Conservation (phyloP, 768 basidiomycete species). For the Tulasnella sp. region DNA sequence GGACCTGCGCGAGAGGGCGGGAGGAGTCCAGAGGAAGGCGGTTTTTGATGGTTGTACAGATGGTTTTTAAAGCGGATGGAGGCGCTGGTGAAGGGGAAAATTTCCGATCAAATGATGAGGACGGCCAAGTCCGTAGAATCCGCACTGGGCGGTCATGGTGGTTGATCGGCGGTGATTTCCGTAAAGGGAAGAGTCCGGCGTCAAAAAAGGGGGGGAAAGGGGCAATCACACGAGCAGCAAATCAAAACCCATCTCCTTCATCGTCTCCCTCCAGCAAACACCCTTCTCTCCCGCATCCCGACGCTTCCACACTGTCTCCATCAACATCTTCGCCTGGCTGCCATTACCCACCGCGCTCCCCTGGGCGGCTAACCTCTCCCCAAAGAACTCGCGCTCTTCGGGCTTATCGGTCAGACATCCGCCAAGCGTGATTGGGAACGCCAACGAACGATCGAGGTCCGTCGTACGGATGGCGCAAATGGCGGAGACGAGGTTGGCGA, state of each 20-base stretch:
- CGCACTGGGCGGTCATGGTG: too few species aligned
- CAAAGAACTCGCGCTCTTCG: conserved; percentile 46
- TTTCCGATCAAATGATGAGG: too few species aligned
- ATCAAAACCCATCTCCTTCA: conserved; percentile 40
- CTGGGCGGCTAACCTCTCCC: conserved; percentile 41
- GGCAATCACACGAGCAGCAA: conserved; percentile 40
- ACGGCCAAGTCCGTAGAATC: too few species aligned
- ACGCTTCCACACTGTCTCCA: conserved; percentile 63
- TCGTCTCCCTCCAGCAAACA: conserved; percentile 52
- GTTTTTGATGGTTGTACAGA: too few species aligned
- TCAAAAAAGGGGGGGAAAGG: neutral
- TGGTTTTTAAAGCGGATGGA: too few species aligned
- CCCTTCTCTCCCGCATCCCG: conserved; percentile 32
- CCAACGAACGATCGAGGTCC: conserved; percentile 17
- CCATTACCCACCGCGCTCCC: conserved; percentile 51
- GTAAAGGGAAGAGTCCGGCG: too few species aligned
- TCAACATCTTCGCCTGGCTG: conserved; percentile 44
- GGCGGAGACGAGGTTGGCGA: conserved; percentile 5
- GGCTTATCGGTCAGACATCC: conserved; percentile 24
- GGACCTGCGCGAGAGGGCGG: too few species aligned
- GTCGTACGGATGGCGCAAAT: conserved; percentile 14
- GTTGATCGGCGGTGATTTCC: too few species aligned
- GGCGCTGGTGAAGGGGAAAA: too few species aligned
- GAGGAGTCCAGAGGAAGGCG: too few species aligned
- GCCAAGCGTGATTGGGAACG: conserved; percentile 17